Conservation (phyloP, 129 eudicot genomes). For the Deinandra increscens region DNA sequence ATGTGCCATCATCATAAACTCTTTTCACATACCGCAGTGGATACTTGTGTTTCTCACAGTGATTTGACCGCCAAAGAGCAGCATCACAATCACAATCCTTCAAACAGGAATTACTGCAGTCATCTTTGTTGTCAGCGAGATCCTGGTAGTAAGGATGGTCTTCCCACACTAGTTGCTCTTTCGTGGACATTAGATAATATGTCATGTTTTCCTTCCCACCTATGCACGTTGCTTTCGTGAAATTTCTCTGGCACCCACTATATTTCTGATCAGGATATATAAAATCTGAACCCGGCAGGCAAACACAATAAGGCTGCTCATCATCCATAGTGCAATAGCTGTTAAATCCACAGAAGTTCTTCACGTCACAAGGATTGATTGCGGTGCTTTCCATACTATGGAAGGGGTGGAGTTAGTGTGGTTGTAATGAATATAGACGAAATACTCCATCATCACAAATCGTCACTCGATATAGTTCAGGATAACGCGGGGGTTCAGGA, state of each 20-base stretch:
- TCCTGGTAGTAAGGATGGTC: constrained; percentile 8
- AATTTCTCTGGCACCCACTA: constrained; percentile 34
- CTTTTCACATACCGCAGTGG: constrained; percentile 29
- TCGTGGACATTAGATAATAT: constrained; percentile 7
- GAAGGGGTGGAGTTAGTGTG: background rate
- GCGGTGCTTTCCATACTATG: constrained; percentile 2
- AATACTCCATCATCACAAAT: constrained; percentile 33
- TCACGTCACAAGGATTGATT: constrained; percentile 21
- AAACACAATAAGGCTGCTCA: constrained; percentile 19
- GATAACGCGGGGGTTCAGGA: too few species aligned
- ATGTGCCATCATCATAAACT: background rate
- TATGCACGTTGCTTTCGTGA: constrained; percentile 22
- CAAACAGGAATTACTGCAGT: constrained; percentile 33
- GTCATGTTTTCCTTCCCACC: constrained; percentile 21
- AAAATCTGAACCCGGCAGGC: constrained; percentile 33
- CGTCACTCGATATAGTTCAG: constrained; percentile 16
- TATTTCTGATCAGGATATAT: background rate
- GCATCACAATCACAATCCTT: constrained; percentile 44
- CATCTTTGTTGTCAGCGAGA: background rate
- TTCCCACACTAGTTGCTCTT: background rate
- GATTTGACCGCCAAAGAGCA: background rate
- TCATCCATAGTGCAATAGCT: constrained; percentile 31
- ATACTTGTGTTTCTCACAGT: constrained; percentile 30
- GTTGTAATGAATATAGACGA: constrained; percentile 24
- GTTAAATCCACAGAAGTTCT: constrained; percentile 28